These are phyloP conservation scores for Petunia hybrid DNA, from an alignment of 305 asterid species.

Conservation along the genomic window DNA sequence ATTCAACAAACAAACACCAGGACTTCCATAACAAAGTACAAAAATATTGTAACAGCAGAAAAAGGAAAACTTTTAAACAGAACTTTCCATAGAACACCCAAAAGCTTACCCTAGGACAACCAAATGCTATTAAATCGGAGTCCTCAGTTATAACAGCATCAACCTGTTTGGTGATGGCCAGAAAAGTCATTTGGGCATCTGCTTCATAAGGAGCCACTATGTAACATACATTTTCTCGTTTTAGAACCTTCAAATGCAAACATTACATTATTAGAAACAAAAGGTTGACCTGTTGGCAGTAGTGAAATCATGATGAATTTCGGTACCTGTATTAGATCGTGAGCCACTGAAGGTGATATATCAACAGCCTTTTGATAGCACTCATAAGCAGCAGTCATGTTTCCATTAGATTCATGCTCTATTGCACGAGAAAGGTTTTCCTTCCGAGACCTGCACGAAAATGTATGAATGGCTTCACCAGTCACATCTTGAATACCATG, in stretches of 20 bases:
- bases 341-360: conserved; percentile 92
- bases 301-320: conserved; percentile 9
- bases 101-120: conserved; percentile 92
- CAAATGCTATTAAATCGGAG: conserved; percentile 89
- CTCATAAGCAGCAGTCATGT: conserved; percentile 83
- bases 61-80: background rate
- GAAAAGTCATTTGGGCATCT: conserved; percentile 95
- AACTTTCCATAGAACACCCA: conserved; percentile 11
- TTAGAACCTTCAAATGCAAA: conserved; percentile 64
- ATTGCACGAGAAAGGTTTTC: conserved; percentile 89
- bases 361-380: conserved; percentile 98
- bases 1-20: conserved; percentile 19
- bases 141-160: conserved; percentile 97
- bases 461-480: conserved; percentile 10
- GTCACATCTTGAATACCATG: background rate
- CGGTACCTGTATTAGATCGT: conserved; percentile 87
- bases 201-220: conserved; percentile 99
- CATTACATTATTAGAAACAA: conserved; percentile 12
- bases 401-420: conserved; percentile 95
- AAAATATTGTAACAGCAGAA: background rate
- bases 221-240: conserved; percentile 68
- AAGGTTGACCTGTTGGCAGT: background rate
- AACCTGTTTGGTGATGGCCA: conserved; percentile 79
- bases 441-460: conserved; percentile 67
- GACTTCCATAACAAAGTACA: conserved; percentile 10